Percentiles rank a stretch among this genome's conserved stretches.
phyloP scores from a whole-genome alignment of 192 early-diverging fungal genomes.

The Coemansia aciculifera region DNA sequence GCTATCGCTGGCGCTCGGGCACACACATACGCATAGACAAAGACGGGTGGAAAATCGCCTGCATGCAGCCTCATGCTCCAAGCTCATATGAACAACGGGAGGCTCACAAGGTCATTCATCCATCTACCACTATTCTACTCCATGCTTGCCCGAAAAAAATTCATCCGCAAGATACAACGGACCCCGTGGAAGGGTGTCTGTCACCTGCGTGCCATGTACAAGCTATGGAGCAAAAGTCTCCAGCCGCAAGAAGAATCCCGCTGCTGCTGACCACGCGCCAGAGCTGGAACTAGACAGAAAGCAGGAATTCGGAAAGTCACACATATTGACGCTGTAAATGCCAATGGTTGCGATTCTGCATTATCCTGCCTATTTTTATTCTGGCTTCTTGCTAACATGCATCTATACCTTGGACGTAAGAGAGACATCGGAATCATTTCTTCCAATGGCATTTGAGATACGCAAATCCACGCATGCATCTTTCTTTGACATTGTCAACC shows the following conservation, averaged over 20 bases:
- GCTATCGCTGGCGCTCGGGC: not conserved
- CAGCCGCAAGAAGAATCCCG: not conserved
- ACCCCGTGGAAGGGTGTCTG: not conserved
- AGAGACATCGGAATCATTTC: not conserved
- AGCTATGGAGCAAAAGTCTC: not conserved
- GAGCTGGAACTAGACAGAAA: not conserved
- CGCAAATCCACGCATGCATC: not conserved
- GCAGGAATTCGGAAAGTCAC: conserved; percentile 1
- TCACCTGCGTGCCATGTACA: not conserved
- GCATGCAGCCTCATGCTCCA: conserved; percentile 8
- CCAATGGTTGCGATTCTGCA: not conserved
- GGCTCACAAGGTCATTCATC: not conserved
- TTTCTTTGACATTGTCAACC: not conserved
- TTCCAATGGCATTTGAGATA: conserved; percentile 3
- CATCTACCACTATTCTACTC: not conserved
- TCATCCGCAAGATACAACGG: not conserved
- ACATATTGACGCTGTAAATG: not conserved
- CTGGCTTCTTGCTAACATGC: not conserved
- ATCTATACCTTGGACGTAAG: not conserved
- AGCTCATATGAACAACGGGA: not conserved
- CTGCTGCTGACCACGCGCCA: conserved; percentile 3
- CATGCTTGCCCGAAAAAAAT: not conserved
- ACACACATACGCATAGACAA: not conserved
- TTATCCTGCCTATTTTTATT: not conserved
- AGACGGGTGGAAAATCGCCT: not conserved